Evolutionary conservation across 2,329 filamentous ascomycete genomes (phyloP), one percentile per base, ranked within the genome.

Genomic region (Exophiala calicioides): DNA sequence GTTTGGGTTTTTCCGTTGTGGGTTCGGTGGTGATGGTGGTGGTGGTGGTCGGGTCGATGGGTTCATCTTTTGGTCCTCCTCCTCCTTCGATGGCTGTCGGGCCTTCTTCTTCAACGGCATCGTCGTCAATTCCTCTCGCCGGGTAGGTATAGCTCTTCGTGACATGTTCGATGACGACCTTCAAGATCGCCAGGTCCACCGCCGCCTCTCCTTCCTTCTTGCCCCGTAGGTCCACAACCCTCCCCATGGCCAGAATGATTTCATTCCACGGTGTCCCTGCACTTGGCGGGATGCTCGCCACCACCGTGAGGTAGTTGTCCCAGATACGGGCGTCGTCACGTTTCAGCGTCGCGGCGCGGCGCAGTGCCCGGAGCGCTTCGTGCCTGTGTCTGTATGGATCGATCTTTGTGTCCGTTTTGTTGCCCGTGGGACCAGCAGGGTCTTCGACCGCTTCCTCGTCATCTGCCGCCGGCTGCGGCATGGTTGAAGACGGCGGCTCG

Each of bases 291-390:
- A 93, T 79, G 1, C 88, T 86, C 0, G 87, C 81, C 0, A 88
- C 86, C 16, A 97, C 84, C 0, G 90, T 93, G 47, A 98, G 80
- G 12, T 97, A 85, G 60, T 98, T 98, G 64, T 95, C 88, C 91
- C 91, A 97, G 65, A 98, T 96, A 58, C 88, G 84, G 78, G 86
- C 88, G 69, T 91, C 91, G 59, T 90, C 84, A 66, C 88, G 80
- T 39, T 94, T 89, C 18, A 95, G 79, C 3, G 80, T 78, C 0
- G 90, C 89, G 7, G 90, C 93, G 54, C 87, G 85, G 64, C 95
- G 93, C 67, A 95, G 88, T 0, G 93, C 91, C 4, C 80, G 75
- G 1, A 98, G 79, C 0, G 93, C 84, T 62, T 95, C 88, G 0
- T 78, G 72, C 1, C 90, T 78, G 42, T 88, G 75, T 36, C 76